Evolutionary conservation across 2,329 filamentous ascomycete species (phyloP).

Genomic region (Leptodontidium sp.): DNA sequence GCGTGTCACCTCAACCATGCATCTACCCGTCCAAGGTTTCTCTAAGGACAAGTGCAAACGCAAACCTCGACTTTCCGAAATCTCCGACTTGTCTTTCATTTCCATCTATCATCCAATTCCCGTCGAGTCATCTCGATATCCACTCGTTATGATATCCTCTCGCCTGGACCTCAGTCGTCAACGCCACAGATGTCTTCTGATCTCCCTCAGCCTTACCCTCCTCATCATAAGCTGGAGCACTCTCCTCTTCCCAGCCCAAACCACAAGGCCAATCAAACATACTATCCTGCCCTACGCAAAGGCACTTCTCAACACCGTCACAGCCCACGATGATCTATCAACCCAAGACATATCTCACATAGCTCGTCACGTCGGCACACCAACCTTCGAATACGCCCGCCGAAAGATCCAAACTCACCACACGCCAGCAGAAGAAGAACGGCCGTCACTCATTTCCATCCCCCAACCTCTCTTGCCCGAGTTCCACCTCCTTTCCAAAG

Average conservation of each 20-base stretch:
- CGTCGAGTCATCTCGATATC: constrained; percentile 13
- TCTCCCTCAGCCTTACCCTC: not conserved
- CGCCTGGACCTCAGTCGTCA: not conserved
- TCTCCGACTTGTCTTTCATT: not conserved
- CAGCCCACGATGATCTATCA: not conserved
- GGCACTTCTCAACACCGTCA: not conserved
- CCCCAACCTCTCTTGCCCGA: constrained; percentile 26
- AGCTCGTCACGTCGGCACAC: constrained; percentile 26
- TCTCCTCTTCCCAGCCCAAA: not conserved
- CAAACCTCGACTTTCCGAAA: not conserved
- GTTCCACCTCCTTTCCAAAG: constrained; percentile 4
- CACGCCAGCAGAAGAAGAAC: constrained; percentile 12
- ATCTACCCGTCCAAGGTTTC: not conserved
- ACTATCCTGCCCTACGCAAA: not conserved
- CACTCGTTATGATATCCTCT: constrained; percentile 16
- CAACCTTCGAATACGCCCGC: constrained; percentile 33
- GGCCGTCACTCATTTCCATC: constrained; percentile 32
- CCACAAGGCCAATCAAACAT: not conserved
- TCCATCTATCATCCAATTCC: not conserved
- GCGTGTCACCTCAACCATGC: constrained; percentile 2
- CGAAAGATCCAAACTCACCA: constrained; percentile 33
- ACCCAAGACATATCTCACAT: constrained; percentile 32
- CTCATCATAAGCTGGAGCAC: constrained; percentile 12
- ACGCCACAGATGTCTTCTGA: not conserved
- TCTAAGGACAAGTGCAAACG: not conserved